Evolutionary conservation across 106 monocot genomes (phyloP), one percentile per base, ranked within the genome.

Genomic region (Dactylorhiza incarnata): DNA sequence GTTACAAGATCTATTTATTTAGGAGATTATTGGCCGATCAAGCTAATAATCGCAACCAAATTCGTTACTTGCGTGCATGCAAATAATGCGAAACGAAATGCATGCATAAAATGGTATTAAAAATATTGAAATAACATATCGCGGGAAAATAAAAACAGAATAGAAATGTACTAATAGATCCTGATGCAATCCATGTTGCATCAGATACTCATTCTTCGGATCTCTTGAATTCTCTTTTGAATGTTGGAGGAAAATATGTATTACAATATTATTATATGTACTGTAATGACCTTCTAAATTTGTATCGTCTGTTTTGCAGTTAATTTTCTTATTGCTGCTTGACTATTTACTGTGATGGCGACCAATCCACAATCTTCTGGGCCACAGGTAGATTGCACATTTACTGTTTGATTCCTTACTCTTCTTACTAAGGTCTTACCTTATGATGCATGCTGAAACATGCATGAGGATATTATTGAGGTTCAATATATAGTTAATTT

Each of bases 361-460:
- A 82, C 81, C 80, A 93, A 87, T 76, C 79, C 85, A 73, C 92
- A 89, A 37, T 61, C 89, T 77, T 81, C 92, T 78, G 89, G 86
- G 56, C 69, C 84, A 52, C 93, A 86, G 92, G 92, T 92, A 84
- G 15, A 24, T 3, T 44, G 66, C 15, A 7, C 66, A 70, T 75
- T 17, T 5, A 47, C 2, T 7, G 20, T 58, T 22, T 51, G 46
- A 29, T 0, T 49, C 15, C 76, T 14, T 22, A 22, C 14, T 44
- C 46, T 23, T 52, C 3, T 74, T 5, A 61, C 37, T 49, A 37
- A 49, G 37, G 37, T 78, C 25, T 52, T 17, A 14, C 5, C 54
- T 48, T 62, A 37, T 75, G 9, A 44, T 15, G 16, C 12, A 72
- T 22, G 16, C 0, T 56, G 56, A 53, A 26, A 50, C 29, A 66